Base-by-base conservation (phyloP, 108 stramenopile genomes). In the Epithemia pelagica region DNA sequence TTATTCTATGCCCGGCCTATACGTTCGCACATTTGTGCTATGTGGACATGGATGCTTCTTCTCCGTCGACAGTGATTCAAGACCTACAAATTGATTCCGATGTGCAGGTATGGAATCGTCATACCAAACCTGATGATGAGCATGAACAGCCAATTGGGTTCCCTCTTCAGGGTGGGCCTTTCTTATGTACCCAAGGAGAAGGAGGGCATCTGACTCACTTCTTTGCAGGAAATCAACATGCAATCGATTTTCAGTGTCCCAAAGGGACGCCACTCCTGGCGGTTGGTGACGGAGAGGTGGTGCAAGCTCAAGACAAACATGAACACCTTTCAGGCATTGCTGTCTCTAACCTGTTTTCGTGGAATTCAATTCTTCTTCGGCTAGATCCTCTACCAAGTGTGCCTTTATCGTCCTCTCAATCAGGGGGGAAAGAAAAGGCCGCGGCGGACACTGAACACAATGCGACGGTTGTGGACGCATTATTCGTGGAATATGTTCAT, bases 401-500 rank as follows among this genome's bases (percentile, higher is more conserved):
- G n/a, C n/a, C n/a, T n/a, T n/a, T n/a, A n/a, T n/a, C n/a, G n/a
- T n/a, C n/a, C n/a, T n/a, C n/a, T n/a, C n/a, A n/a, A n/a, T n/a
- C n/a, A n/a, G 3, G 29, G 7, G 30, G 30, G 10, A 31, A 37
- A 8, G 56, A 64, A 23, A 20, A 18, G 8, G 23, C 23, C 19
- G 21, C 46, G 0, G 19, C 54, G 0, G 19, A 51, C 0, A 26
- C 29, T 1, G 28, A 53, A 27, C 10, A 53, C 46, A 52, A 46
- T 19, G n/a, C n/a, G n/a, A n/a, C n/a, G n/a, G 27, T 32, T 1
- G 32, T 28, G 23, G 33, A 70, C 1, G 79, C 85, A 60, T 64
- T 92, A 0, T 85, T 78, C 70, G 77, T 90, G 31, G 94, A 95
- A 69, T 92, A 89, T 56, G 90, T 95, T 0, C 94, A 95, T 68